phyloP scores from a whole-genome alignment of 2,329 filamentous ascomycete genomes.

The Pestalotiopsis sp. region DNA sequence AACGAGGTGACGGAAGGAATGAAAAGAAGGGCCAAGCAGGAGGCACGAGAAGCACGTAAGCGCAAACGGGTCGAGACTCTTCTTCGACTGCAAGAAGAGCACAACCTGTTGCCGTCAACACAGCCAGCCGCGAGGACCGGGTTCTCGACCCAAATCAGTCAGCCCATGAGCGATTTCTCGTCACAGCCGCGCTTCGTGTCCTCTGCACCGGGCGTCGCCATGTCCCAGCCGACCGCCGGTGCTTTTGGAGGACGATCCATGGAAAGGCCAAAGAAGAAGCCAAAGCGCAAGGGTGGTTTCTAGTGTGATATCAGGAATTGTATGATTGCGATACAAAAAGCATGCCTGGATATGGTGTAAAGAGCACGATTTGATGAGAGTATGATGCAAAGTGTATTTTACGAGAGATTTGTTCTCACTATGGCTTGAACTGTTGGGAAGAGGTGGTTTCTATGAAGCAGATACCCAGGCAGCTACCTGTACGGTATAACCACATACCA shows the following conservation, averaged over 20 bases:
- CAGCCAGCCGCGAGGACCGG: conserved; percentile 27
- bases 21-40: conserved; percentile 25
- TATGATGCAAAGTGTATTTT: no score
- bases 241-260: conserved; percentile 29
- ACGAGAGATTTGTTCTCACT: no score
- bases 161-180: conserved; percentile 20
- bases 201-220: conserved; percentile 26
- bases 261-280: conserved; percentile 30
- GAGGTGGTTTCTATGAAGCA: no score
- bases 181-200: conserved; percentile 23
- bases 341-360: no score
- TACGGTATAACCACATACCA: no score
- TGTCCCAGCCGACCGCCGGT: conserved; percentile 34
- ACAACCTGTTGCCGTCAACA: conserved; percentile 26
- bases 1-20: conserved; percentile 28
- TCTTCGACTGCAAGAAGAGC: conserved; percentile 26
- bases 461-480: no score
- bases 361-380: no score
- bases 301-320: conserved; percentile 12
- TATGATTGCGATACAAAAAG: not conserved
- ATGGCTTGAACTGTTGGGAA: no score
- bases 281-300: conserved; percentile 34
- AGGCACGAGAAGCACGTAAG: conserved; percentile 31
- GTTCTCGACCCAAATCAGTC: conserved; percentile 25
- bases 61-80: conserved; percentile 32